A percentile compares a stretch with the other conserved stretches of the same genome.
phyloP scores from a whole-genome alignment of 2,329 filamentous ascomycete genomes.

The Akanthomyces muscarius region DNA sequence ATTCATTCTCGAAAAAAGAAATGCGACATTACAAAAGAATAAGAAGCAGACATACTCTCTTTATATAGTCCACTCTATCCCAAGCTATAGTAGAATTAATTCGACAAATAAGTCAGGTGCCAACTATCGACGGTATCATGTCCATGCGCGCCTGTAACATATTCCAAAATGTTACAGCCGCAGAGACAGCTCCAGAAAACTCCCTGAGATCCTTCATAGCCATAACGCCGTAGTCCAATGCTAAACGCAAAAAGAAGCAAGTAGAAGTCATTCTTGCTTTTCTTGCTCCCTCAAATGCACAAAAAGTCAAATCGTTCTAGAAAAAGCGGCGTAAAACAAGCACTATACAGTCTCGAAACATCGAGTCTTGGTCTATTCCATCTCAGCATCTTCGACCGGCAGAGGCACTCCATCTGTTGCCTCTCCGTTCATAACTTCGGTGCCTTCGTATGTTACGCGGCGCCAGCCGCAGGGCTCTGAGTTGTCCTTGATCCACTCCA shows the following conservation, averaged over 20 bases:
- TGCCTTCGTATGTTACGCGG: constrained; percentile 58
- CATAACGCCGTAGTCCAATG: constrained; percentile 31
- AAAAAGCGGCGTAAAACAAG: not conserved
- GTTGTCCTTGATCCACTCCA: constrained; percentile 64
- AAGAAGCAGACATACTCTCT: not conserved
- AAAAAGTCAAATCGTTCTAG: not conserved
- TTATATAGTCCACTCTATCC: constrained; percentile 12
- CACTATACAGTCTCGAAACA: not conserved
- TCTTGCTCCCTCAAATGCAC: not conserved
- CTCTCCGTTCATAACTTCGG: constrained; percentile 51
- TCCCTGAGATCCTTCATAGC: constrained; percentile 33
- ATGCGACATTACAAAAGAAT: not conserved
- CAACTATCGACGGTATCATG: constrained; percentile 17
- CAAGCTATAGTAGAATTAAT: constrained; percentile 4
- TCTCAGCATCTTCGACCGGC: constrained; percentile 40
- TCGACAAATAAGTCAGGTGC: not conserved
- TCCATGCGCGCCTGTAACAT: constrained; percentile 1
- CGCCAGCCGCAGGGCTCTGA: constrained; percentile 59
- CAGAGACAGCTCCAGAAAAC: constrained; percentile 32
- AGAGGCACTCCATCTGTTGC: constrained; percentile 46
- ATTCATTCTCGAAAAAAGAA: not conserved
- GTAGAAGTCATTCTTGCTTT: not conserved
- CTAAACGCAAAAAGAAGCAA: constrained; percentile 21
- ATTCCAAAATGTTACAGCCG: constrained; percentile 4
- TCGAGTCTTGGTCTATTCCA: constrained; percentile 31